A percentile compares a stretch with the other conserved stretches of the same genome.
phyloP scores from a whole-genome alignment of 2,329 filamentous ascomycete species.

The Ophiostoma angusticollis region DNA sequence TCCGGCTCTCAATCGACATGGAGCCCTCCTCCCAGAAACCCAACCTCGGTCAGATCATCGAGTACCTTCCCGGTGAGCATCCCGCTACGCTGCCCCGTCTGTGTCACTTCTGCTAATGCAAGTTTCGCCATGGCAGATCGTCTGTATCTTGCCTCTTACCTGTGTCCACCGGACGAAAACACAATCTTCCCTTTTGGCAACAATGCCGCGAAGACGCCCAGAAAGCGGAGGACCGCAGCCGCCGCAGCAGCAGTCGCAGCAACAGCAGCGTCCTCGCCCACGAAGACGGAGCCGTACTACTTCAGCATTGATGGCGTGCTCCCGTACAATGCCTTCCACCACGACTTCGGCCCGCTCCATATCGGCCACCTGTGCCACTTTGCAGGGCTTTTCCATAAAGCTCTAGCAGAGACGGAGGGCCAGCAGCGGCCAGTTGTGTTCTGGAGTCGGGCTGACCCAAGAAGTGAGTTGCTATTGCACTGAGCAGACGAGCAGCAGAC shows the following conservation, averaged over 20 bases:
- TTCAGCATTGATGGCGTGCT: conserved; percentile 90
- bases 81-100: neutral
- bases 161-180: conserved; percentile 63
- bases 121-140: no score
- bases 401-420: conserved; percentile 82
- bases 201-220: conserved; percentile 48
- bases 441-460: conserved; percentile 84
- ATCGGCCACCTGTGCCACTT: conserved; percentile 96
- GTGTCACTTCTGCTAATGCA: no score
- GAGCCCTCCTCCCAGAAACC: conserved; percentile 36
- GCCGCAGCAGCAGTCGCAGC: conserved; percentile 37
- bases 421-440: conserved; percentile 86
- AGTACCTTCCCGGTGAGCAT: conserved; percentile 80
- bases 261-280: neutral
- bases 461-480: conserved; percentile 73
- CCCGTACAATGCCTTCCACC: conserved; percentile 96
- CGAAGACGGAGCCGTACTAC: conserved; percentile 63
- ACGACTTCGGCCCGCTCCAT: conserved; percentile 94
- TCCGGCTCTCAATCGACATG: conserved; percentile 26
- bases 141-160: conserved; percentile 87
- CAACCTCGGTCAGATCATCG: conserved; percentile 78
- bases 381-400: conserved; percentile 89
- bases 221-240: conserved; percentile 62
- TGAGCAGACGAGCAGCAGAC: no score
- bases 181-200: conserved; percentile 76